phyloP scores from a whole-genome alignment of 1,284 basidiomycete genomes.

The Trichosporon faecale region DNA sequence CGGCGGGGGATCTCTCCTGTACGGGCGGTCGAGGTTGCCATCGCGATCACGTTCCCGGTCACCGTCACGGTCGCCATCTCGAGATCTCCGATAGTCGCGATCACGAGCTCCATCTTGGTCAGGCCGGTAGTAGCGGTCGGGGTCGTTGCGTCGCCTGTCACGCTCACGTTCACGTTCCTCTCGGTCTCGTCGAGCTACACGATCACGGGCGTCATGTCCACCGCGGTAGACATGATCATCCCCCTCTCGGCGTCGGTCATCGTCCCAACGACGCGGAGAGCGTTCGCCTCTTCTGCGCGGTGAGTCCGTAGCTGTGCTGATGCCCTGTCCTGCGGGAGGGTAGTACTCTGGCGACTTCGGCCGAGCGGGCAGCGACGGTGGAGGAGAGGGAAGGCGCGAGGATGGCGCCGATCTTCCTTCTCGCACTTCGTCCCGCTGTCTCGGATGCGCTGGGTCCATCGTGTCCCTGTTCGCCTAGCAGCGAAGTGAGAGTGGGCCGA shows the following conservation, averaged over 20 bases:
- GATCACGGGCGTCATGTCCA: neutral
- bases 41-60: neutral
- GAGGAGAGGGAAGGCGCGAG: neutral
- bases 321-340: neutral
- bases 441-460: neutral
- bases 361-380: neutral
- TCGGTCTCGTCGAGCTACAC: neutral
- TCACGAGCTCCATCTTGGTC: neutral
- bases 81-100: neutral
- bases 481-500: neutral
- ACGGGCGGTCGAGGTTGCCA: neutral
- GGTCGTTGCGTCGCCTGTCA: neutral
- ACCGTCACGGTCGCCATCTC: neutral
- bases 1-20: constrained; percentile 7
- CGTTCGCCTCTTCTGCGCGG: neutral
- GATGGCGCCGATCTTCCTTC: neutral
- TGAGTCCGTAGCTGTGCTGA: neutral
- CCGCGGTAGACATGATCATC: neutral
- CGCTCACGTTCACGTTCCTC: neutral
- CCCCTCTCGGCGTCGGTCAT: neutral
- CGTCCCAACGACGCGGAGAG: neutral
- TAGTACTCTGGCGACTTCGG: neutral
- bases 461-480: neutral
- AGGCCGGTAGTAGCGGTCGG: neutral
- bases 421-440: neutral